phyloP scores from a whole-genome alignment of 176 grass and related monocot genomes.

The Oryza nivara region DNA sequence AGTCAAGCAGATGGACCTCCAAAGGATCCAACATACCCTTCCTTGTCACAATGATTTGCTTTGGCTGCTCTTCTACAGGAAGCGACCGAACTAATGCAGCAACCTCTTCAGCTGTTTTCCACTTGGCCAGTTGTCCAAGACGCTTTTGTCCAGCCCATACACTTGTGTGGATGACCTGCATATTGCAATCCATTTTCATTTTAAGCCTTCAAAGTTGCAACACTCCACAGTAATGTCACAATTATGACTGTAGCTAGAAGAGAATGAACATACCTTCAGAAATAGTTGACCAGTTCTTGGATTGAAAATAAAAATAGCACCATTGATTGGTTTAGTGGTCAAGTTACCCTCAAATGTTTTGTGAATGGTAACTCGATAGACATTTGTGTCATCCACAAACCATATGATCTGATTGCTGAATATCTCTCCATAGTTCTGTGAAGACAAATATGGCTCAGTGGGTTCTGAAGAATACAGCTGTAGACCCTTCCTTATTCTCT shows the following conservation, averaged over 20 bases:
- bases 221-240: neutral
- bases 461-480: constrained; percentile 98
- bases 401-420: constrained; percentile 99
- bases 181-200: constrained; percentile 6
- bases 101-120: constrained; percentile 99
- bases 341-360: constrained; percentile 99
- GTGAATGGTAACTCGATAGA: constrained; percentile 95
- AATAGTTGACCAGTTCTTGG: constrained; percentile 97
- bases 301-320: constrained; percentile 99
- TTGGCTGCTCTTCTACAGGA: constrained; percentile 96
- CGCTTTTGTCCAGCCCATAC: constrained; percentile 99
- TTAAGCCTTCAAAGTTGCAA: neutral
- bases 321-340: constrained; percentile 96
- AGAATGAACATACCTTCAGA: constrained; percentile 66
- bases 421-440: constrained; percentile 98
- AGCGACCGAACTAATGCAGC: constrained; percentile 92
- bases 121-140: constrained; percentile 95
- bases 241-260: constrained; percentile 15
- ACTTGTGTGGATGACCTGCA: constrained; percentile 98
- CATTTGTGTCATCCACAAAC: constrained; percentile 99
- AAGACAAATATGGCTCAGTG: constrained; percentile 96
- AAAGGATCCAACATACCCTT: constrained; percentile 98
- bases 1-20: constrained; percentile 97
- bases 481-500: constrained; percentile 95
- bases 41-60: constrained; percentile 96